Evolutionary conservation across 495 filamentous ascomycete genomes (phyloP), one percentile per base, ranked within the genome.

Genomic region (Neurospora tetrasperma): DNA sequence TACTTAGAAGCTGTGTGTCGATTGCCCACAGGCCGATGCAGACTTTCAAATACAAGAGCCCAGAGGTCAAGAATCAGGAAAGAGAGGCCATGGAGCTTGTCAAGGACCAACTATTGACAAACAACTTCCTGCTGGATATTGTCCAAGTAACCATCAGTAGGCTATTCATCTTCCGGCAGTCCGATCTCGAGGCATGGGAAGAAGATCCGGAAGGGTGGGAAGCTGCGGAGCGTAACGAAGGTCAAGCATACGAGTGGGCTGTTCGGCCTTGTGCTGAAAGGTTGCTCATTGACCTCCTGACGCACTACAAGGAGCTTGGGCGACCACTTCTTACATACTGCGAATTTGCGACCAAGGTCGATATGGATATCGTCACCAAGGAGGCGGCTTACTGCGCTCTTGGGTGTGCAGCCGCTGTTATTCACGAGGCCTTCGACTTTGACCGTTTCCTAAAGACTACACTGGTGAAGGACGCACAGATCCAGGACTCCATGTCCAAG

Each of bases 171-270:
- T 94, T 98, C 79, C 88, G 93, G n/a, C 86, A 90, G 42, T 88
- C 86, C 43, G 96, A 98, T 78, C 90, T 97, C 18, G 87, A 91
- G 68, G 90, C 93, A 74, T 98, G 96, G 96, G 91, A 93, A 80
- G 91, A 94, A 75, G 93, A 96, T 59, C 93, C 94, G 0, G 92
- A 98, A 77, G 92, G 94, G 69, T 99, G 95, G 96, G 94, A 97
- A 77, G 88, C 89, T 73, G 88, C 87, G 77, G 93, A 97, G 82
- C 91, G 96, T 71, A 91, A 88, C 54, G 87, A 90, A 70, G 88
- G 92, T 23, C 90, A 93, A 73, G 90, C 90, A 8, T 96, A 90
- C 87, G 93, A 97, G 76, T 96, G 94, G 82, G 89, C 94, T 38
- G 89, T 98, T 54, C 89, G 94, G 9, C 91, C 93, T 0, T 99